These are phyloP conservation scores for Alternaria novae-zelandiae DNA, from an alignment of 2,329 filamentous ascomycete species.

Conservation along the genomic window DNA sequence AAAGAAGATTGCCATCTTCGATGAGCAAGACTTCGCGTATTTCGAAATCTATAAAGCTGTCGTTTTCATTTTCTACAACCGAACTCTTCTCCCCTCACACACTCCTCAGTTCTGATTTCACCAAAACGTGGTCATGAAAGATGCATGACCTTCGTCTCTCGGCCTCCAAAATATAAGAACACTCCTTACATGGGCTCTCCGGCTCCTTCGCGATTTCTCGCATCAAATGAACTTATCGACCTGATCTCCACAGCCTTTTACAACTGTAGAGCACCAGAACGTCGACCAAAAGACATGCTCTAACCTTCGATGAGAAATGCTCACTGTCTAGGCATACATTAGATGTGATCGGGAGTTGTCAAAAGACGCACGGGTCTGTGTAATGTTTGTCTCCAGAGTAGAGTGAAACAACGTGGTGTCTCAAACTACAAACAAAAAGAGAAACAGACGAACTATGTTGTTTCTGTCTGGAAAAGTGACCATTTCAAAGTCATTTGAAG, in stretches of 20 bases:
- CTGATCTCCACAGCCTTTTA: accelerated
- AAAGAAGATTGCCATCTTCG: not conserved
- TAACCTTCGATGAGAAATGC: not conserved
- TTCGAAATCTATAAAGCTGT: not conserved
- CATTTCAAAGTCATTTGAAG: no score
- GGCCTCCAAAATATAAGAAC: not conserved
- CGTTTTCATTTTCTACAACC: not conserved
- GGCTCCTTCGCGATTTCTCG: not conserved
- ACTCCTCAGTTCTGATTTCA: not conserved
- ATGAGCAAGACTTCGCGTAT: not conserved
- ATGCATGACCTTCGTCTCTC: not conserved
- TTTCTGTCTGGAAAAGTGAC: no score
- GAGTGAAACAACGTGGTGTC: no score
- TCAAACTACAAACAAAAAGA: no score
- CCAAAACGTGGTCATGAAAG: not conserved
- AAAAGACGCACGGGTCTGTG: no score
- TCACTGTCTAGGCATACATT: not conserved
- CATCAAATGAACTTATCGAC: not conserved
- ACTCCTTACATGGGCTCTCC: not conserved
- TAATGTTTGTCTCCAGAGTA: no score
- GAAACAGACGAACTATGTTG: no score
- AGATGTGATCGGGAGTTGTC: no score
- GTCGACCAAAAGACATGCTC: not conserved
- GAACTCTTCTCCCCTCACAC: not conserved
- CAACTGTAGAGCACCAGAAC: not conserved